Percentiles rank a stretch among this genome's conserved stretches.
phyloP scores from a whole-genome alignment of 805 yeast genomes.

The Candida multigemmis region DNA sequence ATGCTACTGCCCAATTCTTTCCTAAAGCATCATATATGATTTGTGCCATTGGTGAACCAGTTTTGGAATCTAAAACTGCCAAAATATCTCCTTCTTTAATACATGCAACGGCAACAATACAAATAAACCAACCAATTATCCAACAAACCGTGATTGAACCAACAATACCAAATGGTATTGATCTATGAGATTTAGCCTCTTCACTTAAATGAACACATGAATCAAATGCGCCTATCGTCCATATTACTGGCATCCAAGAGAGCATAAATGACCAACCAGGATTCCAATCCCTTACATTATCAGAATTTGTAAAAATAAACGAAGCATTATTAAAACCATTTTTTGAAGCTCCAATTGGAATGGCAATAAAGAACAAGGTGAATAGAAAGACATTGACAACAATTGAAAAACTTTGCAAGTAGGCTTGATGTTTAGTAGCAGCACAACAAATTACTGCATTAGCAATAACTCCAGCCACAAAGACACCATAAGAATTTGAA shows the following conservation, averaged over 20 bases:
- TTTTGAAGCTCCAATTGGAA: constrained; percentile 45
- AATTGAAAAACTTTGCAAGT: constrained; percentile 50
- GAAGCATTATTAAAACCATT: constrained; percentile 12
- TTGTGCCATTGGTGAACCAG: constrained; percentile 59
- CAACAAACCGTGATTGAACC: constrained; percentile 48
- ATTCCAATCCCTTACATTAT: constrained; percentile 32
- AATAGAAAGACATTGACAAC: constrained; percentile 42
- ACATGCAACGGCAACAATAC: constrained; percentile 43
- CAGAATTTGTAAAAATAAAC: constrained; percentile 46
- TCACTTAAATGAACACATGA: constrained; percentile 63
- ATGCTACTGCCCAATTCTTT: constrained; percentile 48
- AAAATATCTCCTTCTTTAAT: constrained; percentile 34
- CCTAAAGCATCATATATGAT: constrained; percentile 51
- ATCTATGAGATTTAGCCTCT: constrained; percentile 51
- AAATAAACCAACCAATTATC: constrained; percentile 44
- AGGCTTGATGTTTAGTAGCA: constrained; percentile 46
- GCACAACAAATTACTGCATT: constrained; percentile 44
- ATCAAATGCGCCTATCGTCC: constrained; percentile 70
- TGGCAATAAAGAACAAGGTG: constrained; percentile 45
- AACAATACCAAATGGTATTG: constrained; percentile 56
- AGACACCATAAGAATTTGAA: constrained; percentile 52
- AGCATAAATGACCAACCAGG: constrained; percentile 32
- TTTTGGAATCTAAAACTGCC: constrained; percentile 26
- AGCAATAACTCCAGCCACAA: constrained; percentile 45
- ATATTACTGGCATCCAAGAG: constrained; percentile 52